Conservation (phyloP, 495 filamentous ascomycete species). For the Penicillium paxilli region DNA sequence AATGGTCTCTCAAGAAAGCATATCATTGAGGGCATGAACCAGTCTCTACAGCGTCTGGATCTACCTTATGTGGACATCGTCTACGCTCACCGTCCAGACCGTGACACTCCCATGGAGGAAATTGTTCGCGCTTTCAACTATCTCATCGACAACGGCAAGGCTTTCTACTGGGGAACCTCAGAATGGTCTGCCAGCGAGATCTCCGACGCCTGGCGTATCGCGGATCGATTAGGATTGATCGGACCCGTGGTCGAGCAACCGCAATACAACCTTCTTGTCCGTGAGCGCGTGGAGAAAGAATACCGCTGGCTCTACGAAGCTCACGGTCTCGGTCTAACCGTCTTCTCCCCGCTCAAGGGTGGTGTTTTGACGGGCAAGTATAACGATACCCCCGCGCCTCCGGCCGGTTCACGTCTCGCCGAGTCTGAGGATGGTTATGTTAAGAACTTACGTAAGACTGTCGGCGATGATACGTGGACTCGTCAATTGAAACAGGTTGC, state of each 20-base stretch:
- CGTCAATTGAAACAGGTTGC: conserved; percentile 24
- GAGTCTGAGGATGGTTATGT: conserved; percentile 41
- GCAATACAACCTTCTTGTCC: conserved; percentile 74
- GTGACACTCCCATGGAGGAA: conserved; percentile 83
- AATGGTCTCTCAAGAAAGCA: conserved; percentile 81
- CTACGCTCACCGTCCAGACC: conserved; percentile 83
- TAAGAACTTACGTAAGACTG: conserved; percentile 27
- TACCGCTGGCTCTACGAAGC: conserved; percentile 66
- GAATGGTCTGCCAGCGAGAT: conserved; percentile 87
- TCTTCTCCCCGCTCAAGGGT: conserved; percentile 69
- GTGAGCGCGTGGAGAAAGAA: conserved; percentile 73
- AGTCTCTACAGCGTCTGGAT: conserved; percentile 66
- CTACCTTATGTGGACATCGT: conserved; percentile 75
- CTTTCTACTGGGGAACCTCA: conserved; percentile 89
- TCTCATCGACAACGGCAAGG: conserved; percentile 72
- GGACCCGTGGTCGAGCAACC: conserved; percentile 85
- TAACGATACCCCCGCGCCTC: conserved; percentile 52
- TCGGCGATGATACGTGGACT: conserved; percentile 21
- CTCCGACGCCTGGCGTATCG: conserved; percentile 69
- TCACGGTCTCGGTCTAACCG: conserved; percentile 68
- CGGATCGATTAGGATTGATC: conserved; percentile 73
- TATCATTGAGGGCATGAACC: conserved; percentile 68
- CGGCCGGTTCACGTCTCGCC: conserved; percentile 38
- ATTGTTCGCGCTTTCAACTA: conserved; percentile 83
- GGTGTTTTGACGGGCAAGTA: conserved; percentile 85